Percentiles rank a stretch among this genome's conserved stretches.
These are phyloP conservation scores for Elasticomyces elasticus DNA, from an alignment of 495 filamentous ascomycete species.

Conservation along the genomic window DNA sequence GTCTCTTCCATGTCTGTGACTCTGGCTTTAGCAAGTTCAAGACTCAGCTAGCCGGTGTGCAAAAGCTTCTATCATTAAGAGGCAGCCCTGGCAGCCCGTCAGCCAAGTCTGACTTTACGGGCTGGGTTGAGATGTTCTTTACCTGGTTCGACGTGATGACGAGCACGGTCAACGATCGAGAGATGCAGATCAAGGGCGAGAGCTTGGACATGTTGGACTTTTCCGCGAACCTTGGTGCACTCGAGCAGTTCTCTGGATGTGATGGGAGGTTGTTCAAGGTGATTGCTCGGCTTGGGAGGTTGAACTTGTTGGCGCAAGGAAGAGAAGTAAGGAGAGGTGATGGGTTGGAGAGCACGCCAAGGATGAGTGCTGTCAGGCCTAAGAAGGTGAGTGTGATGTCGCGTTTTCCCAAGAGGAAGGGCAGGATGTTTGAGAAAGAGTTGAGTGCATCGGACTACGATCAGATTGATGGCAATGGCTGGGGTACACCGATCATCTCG, in stretches of 20 bases:
- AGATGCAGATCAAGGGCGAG: conserved; percentile 69
- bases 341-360: conserved; percentile 28
- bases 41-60: conserved; percentile 88
- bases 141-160: conserved; percentile 95
- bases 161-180: conserved; percentile 82
- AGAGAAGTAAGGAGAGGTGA: conserved; percentile 27
- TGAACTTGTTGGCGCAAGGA: conserved; percentile 80
- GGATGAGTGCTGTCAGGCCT: conserved; percentile 17
- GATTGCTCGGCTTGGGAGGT: conserved; percentile 47
- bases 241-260: conserved; percentile 84
- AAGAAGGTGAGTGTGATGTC: conserved; percentile 19
- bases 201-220: conserved; percentile 57
- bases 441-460: conserved; percentile 34
- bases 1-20: conserved; percentile 88
- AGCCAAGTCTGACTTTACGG: conserved; percentile 54
- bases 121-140: conserved; percentile 93
- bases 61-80: conserved; percentile 79
- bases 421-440: neutral
- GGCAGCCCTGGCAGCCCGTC: conserved; percentile 60
- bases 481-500: conserved; percentile 31
- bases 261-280: conserved; percentile 45
- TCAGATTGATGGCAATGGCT: conserved; percentile 56
- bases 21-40: conserved; percentile 85
- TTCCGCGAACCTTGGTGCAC: conserved; percentile 59
- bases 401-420: neutral